Conservation (phyloP, 108 stramenopile species). For the Bacterosira constricta region DNA sequence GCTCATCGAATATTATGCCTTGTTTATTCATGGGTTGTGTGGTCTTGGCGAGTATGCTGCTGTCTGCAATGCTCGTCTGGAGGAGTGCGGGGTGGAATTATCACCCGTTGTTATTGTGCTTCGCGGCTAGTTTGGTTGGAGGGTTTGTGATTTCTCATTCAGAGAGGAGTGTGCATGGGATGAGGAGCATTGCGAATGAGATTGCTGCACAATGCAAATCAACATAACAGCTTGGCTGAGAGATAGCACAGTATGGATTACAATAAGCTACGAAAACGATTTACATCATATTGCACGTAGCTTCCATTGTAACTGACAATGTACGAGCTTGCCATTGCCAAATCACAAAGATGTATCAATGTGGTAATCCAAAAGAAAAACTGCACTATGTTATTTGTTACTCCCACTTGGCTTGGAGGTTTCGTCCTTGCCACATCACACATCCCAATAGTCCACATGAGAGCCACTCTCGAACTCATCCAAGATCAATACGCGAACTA, state of each 20-base stretch:
- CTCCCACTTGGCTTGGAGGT: no score
- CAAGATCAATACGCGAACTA: slow-evolving; percentile 53
- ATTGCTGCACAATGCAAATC: neutral
- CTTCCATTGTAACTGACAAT: no score
- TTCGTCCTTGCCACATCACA: no score
- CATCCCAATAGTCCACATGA: slow-evolving; percentile 83
- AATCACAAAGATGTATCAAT: no score
- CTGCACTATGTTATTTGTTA: no score
- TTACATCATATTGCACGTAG: no score
- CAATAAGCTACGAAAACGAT: no score
- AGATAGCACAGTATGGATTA: no score
- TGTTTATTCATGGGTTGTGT: slow-evolving; percentile 52
- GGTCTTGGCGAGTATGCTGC: slow-evolving; percentile 25
- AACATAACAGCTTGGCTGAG: slow-evolving; percentile 1
- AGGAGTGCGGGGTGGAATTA: slow-evolving; percentile 38
- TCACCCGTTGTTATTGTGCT: slow-evolving; percentile 27
- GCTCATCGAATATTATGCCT: slow-evolving; percentile 56
- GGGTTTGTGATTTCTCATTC: slow-evolving; percentile 28
- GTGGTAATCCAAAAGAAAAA: no score
- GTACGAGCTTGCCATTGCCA: no score
- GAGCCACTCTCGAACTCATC: slow-evolving; percentile 67
- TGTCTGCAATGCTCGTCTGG: slow-evolving; percentile 37
- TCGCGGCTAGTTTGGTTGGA: slow-evolving; percentile 24
- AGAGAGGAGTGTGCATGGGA: neutral
- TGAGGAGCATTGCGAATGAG: slow-evolving; percentile 6